These are phyloP conservation scores for Orbilia oligospora DNA, from an alignment of 2,329 filamentous ascomycete species.

Conservation along the genomic window DNA sequence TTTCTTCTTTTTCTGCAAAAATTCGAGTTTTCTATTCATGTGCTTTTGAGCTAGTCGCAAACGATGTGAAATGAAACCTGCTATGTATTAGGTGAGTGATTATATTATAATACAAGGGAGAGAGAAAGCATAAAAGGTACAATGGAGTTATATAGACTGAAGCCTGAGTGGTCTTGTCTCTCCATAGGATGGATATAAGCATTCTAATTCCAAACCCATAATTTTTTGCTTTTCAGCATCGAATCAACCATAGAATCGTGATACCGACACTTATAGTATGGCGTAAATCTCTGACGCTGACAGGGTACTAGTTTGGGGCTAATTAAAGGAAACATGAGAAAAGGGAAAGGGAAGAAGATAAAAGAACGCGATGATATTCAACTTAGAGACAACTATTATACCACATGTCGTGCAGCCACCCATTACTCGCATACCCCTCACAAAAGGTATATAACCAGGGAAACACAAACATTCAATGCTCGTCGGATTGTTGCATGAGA, in stretches of 20 bases:
- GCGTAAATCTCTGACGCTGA: not conserved
- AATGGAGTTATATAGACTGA: not conserved
- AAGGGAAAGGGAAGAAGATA: not conserved
- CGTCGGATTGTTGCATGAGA: slow-evolving; percentile 30
- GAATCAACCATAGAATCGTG: not conserved
- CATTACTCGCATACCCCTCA: slow-evolving; percentile 27
- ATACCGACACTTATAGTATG: not conserved
- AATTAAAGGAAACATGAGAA: not conserved
- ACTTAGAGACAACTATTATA: not conserved
- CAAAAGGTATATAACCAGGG: slow-evolving; percentile 34
- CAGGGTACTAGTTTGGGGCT: not conserved
- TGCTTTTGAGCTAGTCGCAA: not conserved
- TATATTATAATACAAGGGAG: slow-evolving; percentile 15
- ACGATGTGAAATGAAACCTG: not conserved
- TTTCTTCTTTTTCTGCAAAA: too few species aligned
- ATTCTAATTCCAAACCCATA: not conserved
- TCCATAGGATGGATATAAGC: not conserved
- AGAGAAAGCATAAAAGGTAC: slow-evolving; percentile 3
- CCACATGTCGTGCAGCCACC: slow-evolving; percentile 6
- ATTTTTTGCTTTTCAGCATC: not conserved
- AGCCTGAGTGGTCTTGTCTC: too few species aligned
- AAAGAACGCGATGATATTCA: not conserved
- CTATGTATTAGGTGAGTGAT: not conserved
- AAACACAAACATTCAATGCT: slow-evolving; percentile 40
- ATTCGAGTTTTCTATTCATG: not conserved